Evolutionary conservation across 73 alveolate species (phyloP).

Genomic region (Uronychia binucleata): DNA sequence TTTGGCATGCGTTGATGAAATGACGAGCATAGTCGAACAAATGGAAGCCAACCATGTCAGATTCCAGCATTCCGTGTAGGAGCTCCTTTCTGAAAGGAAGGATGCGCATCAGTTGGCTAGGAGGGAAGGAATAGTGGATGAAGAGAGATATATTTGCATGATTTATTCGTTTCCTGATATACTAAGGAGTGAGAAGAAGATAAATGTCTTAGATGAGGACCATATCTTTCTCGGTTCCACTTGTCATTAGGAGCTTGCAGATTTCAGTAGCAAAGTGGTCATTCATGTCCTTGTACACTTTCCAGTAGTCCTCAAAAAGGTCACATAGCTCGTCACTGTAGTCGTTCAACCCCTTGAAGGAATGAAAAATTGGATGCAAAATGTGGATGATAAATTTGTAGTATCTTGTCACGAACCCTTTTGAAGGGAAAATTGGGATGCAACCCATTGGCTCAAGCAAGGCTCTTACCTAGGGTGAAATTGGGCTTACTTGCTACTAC

Average conservation of each 20-base stretch:
- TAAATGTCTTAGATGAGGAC: slow-evolving; percentile 63
- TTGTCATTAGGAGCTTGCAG: background rate
- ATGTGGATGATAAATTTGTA: slow-evolving; percentile 27
- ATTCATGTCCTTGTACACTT: slow-evolving; percentile 2
- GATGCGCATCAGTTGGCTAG: slow-evolving; percentile 37
- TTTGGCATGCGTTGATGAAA: slow-evolving; percentile 45
- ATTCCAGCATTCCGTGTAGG: slow-evolving; percentile 46
- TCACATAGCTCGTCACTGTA: slow-evolving; percentile 22
- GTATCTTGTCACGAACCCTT: slow-evolving; percentile 21
- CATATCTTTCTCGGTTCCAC: slow-evolving; percentile 23
- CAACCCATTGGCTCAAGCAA: slow-evolving; percentile 29
- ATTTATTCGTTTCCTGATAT: slow-evolving; percentile 33
- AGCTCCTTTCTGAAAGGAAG: slow-evolving; percentile 63
- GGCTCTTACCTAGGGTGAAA: slow-evolving; percentile 25
- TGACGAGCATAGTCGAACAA: slow-evolving; percentile 79
- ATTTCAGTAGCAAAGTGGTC: slow-evolving; percentile 5
- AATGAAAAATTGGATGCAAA: slow-evolving; percentile 57
- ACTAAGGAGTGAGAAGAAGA: slow-evolving; percentile 52
- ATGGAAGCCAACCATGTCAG: slow-evolving; percentile 87
- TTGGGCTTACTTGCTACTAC: slow-evolving; percentile 23
- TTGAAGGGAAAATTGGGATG: slow-evolving; percentile 43
- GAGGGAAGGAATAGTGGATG: slow-evolving; percentile 63
- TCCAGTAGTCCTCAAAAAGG: slow-evolving; percentile 12
- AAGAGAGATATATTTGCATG: slow-evolving; percentile 49
- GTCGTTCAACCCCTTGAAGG: slow-evolving; percentile 66